Base-by-base conservation (phyloP, 164 flowering plant genomes). In the Nelumbo lutea region DNA sequence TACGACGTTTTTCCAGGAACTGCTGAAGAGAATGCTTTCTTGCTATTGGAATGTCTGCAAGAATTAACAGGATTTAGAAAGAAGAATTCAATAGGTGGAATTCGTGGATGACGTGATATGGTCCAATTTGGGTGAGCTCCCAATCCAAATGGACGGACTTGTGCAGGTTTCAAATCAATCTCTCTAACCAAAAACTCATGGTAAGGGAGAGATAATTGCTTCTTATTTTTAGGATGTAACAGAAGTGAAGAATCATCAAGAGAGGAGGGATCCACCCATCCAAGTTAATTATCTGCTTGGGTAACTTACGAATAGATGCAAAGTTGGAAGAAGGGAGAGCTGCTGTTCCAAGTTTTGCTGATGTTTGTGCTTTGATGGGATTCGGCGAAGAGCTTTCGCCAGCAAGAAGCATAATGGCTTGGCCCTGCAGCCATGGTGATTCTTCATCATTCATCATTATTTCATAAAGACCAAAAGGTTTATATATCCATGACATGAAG, bases 1-100 rank as follows among this genome's bases (percentile, higher is more conserved):
- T 64, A n/a, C 68, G 79, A 41, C 81, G 81, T 67, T 76, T 79
- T 55, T 75, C 66, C 14, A 79, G 70, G 60, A 79, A 79, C 27
- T 68, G 65, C 47, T 70, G 74, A 44, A 79, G 70, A 0, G 81
- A 76, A 47, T 56, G 51, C 70, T 68, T 73, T 47, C 81, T 67
- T 8, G 76, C 77, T 13, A 76, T 13, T 9, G 79, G 81, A 53
- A 79, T 64, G 5, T 68, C 81, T 73, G 70, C 14, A n/a, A 59
- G 57, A 10, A 11, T 53, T 1, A 9, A 15, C 57, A 53, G 14
- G 3, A 53, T 9, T 53, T 53, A 53, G 57, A 27, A 27, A 27
- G 27, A 27, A 27, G 27, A 27, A 27, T 27, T 27, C 27, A 27
- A 27, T 27, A 27, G 27, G 0, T 27, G 27, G 27, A 27, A 27